Conservation (phyloP, 2,329 filamentous ascomycete species). For the Coniochaeta pulveracea region DNA sequence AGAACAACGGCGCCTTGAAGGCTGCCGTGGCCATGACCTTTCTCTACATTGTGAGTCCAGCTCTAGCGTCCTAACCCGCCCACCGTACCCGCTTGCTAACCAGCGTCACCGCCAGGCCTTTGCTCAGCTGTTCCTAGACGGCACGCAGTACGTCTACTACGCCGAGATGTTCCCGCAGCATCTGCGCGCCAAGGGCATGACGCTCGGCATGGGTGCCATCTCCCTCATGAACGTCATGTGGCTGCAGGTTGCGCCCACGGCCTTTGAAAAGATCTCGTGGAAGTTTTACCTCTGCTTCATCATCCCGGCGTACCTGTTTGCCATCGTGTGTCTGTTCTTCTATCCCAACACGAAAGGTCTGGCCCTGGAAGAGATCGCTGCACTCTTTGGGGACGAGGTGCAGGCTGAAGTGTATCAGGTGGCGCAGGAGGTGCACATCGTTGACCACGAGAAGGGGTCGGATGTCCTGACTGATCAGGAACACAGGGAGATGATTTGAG, state of each 20-base stretch:
- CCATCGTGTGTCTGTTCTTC: neutral
- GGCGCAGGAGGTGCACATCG: neutral
- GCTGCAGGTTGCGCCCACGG: conserved; percentile 1
- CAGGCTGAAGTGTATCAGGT: neutral
- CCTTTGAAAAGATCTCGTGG: neutral
- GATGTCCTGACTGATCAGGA: no score
- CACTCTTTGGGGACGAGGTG: neutral
- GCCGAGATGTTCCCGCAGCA: conserved; percentile 1
- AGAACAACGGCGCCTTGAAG: neutral
- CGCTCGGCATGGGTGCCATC: neutral
- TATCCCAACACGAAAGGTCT: neutral
- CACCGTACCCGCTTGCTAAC: neutral
- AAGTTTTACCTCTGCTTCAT: conserved; percentile 2
- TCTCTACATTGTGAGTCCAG: no score
- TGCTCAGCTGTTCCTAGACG: neutral
- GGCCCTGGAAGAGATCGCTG: neutral
- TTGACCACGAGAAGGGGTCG: neutral
- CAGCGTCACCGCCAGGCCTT: neutral
- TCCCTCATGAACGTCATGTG: neutral
- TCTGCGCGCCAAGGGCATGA: neutral
- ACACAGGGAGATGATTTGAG: no score
- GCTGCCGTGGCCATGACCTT: conserved; percentile 1
- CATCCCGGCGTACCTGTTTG: neutral
- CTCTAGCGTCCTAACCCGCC: neutral
- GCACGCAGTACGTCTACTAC: neutral